phyloP scores from a whole-genome alignment of 129 eudicot species.

The Glebionis coronaria region DNA sequence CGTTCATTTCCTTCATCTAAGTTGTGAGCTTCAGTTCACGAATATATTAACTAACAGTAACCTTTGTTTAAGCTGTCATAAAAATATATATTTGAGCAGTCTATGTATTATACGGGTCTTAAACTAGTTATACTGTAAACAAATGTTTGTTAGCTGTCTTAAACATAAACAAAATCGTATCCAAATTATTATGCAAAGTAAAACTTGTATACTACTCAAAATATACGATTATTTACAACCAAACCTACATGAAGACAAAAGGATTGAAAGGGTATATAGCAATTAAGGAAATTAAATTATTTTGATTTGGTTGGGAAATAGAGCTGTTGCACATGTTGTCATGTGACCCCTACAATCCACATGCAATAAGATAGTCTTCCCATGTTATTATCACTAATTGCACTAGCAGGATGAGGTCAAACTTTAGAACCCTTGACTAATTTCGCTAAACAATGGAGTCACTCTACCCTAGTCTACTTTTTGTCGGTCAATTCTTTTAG shows the following conservation, averaged over 20 bases:
- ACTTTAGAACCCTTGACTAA: slow-evolving; percentile 18
- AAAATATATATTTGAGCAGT: no score
- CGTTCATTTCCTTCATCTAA: no score
- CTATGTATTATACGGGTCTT: no score
- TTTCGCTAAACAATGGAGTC: no score
- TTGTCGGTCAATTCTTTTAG: slow-evolving; percentile 25
- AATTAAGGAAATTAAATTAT: neutral
- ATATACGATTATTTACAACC: slow-evolving; percentile 18
- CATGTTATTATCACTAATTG: slow-evolving; percentile 64
- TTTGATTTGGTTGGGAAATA: slow-evolving; percentile 50
- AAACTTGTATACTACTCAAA: slow-evolving; percentile 21
- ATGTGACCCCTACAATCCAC: slow-evolving; percentile 52
- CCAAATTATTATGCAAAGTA: slow-evolving; percentile 18
- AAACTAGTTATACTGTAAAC: slow-evolving; percentile 1
- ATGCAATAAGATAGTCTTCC: slow-evolving; percentile 53
- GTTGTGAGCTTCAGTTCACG: no score
- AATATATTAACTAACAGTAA: no score
- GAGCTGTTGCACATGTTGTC: slow-evolving; percentile 56
- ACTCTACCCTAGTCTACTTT: slow-evolving; percentile 13
- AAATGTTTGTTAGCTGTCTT: slow-evolving; percentile 25
- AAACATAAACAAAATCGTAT: slow-evolving; percentile 22
- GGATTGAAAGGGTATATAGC: slow-evolving; percentile 29
- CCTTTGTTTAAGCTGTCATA: no score
- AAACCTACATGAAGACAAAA: slow-evolving; percentile 26
- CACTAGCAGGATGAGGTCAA: slow-evolving; percentile 25